Evolutionary conservation across 805 yeast species (phyloP).

Genomic region (Pichia scutulata): DNA sequence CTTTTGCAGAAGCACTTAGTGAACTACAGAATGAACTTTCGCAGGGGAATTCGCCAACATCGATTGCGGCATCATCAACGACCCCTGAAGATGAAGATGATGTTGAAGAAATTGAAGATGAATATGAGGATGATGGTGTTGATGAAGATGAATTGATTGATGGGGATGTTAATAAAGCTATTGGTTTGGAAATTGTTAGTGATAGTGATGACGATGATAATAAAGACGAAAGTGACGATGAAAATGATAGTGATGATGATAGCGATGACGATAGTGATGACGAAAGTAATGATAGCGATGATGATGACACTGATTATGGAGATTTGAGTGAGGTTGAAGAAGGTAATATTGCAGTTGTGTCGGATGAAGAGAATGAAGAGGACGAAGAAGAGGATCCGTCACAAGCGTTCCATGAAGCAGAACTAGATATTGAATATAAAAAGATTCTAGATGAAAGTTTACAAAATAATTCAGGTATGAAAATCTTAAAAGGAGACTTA

Average conservation of each 20-base stretch:
- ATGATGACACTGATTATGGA: conserved; percentile 7
- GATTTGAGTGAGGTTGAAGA: conserved; percentile 10
- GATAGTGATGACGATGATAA: conserved; percentile 8
- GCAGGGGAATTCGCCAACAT: background rate
- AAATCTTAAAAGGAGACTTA: background rate
- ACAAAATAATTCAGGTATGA: conserved; percentile 28
- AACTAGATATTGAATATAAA: conserved; percentile 49
- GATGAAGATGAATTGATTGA: conserved; percentile 15
- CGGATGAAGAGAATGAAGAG: conserved; percentile 21
- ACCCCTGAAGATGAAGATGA: background rate
- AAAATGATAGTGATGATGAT: conserved; percentile 20
- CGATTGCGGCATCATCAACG: background rate
- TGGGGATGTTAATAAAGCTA: conserved; percentile 15
- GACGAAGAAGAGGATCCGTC: conserved; percentile 20
- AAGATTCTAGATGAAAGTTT: conserved; percentile 23
- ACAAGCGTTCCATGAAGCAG: conserved; percentile 17
- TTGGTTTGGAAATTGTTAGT: conserved; percentile 9
- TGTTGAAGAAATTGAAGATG: background rate
- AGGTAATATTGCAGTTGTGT: conserved; percentile 11
- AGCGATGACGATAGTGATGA: conserved; percentile 28
- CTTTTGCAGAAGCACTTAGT: conserved; percentile 39
- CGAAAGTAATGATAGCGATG: conserved; percentile 24
- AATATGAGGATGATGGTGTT: conserved; percentile 11
- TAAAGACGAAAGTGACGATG: conserved; percentile 14
- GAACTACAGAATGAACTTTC: conserved; percentile 30